Evolutionary conservation across 306 rosid species (phyloP).

Genomic region (Canavalia ensiformis): DNA sequence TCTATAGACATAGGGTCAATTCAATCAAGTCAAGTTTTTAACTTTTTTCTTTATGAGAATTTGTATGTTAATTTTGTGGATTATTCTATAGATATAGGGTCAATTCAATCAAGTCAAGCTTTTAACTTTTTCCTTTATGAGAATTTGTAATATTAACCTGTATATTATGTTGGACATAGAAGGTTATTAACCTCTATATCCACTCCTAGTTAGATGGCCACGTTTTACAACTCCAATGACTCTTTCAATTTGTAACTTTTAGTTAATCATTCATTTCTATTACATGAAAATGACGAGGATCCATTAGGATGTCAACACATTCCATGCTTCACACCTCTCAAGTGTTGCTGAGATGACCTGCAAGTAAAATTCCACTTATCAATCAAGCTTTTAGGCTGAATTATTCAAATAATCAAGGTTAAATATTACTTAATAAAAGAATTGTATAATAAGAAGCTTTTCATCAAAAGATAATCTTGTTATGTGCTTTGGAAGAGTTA

Average conservation of each 20-base stretch:
- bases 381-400: no score
- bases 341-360: neutral
- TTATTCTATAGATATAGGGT: no score
- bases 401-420: no score
- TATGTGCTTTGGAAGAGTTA: no score
- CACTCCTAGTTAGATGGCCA: neutral
- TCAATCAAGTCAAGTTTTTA: conserved; percentile 36
- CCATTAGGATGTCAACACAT: conserved; percentile 46
- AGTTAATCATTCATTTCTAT: neutral
- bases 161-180: neutral
- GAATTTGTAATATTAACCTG: no score
- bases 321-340: neutral
- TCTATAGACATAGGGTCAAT: neutral
- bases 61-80: no score
- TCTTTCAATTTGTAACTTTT: neutral
- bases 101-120: no score
- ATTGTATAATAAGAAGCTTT: no score
- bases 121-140: neutral
- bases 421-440: no score
- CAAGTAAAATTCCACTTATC: no score
- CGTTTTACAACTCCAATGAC: conserved; percentile 45
- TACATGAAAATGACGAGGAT: neutral
- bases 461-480: no score
- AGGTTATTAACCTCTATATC: neutral
- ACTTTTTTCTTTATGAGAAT: neutral